Evolutionary conservation across 495 filamentous ascomycete genomes (phyloP).

Genomic region (Aeminium ludgeri): DNA sequence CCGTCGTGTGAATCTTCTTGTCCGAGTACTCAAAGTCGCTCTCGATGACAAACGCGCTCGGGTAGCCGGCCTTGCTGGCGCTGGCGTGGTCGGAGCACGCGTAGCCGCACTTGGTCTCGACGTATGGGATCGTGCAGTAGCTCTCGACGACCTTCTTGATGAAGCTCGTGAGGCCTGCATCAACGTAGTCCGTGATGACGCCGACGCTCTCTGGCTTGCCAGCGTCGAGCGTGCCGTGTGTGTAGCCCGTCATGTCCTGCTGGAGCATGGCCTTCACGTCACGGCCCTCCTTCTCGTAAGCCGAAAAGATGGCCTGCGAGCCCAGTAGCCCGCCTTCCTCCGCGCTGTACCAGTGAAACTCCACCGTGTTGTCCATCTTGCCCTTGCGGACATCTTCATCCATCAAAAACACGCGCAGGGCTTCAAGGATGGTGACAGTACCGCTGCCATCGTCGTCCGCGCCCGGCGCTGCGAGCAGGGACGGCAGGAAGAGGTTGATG

Average conservation of each 20-base stretch:
- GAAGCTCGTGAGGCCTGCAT: slow-evolving; percentile 66
- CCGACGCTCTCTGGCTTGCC: slow-evolving; percentile 75
- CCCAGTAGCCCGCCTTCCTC: slow-evolving; percentile 77
- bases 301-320: slow-evolving; percentile 63
- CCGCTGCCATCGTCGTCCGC: slow-evolving; percentile 65
- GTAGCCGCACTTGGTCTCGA: slow-evolving; percentile 90
- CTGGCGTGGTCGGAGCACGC: slow-evolving; percentile 94
- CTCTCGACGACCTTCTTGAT: slow-evolving; percentile 76
- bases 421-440: slow-evolving; percentile 63
- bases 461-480: slow-evolving; percentile 57
- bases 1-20: slow-evolving; percentile 77
- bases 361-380: slow-evolving; percentile 59
- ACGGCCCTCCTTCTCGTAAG: slow-evolving; percentile 57
- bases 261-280: slow-evolving; percentile 96
- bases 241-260: slow-evolving; percentile 96
- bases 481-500: slow-evolving; percentile 81
- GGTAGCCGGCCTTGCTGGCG: slow-evolving; percentile 91
- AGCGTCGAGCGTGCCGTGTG: slow-evolving; percentile 65
- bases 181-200: slow-evolving; percentile 86
- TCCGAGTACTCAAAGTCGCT: slow-evolving; percentile 70
- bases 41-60: slow-evolving; percentile 91
- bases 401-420: slow-evolving; percentile 44
- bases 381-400: slow-evolving; percentile 33
- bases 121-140: slow-evolving; percentile 83
- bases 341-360: slow-evolving; percentile 92